Base-by-base conservation (phyloP, 192 early-diverging fungal genomes). In the Podila horticola region DNA sequence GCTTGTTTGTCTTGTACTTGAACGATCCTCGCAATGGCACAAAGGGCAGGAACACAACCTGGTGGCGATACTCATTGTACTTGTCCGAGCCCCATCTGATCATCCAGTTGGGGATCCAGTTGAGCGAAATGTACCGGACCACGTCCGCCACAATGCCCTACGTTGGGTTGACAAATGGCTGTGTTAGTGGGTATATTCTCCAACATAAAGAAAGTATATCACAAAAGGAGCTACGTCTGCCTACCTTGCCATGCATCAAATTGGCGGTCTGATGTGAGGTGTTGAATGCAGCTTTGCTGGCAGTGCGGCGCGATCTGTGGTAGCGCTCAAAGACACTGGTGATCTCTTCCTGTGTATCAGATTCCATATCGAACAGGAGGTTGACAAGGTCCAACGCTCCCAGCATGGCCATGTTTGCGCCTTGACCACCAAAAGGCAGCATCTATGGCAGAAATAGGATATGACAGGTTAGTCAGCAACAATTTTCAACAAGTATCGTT, bases 341-440 rank as follows among this genome's bases (percentile, higher is more conserved):
- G 15, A 71, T 50, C 5, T 71, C 60, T 15, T 48, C 31, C 26
- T 71, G 69, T 15, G 69, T 52, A n/a, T 62, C 49, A 9, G 59
- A 49, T n/a, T 49, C 4, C n/a, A 63, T 49, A 7, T 71, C 69
- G 11, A 50, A 62, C 8, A 71, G 19, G 4, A 71, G 20, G 61
- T 71, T 71, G 61, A 61, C 61, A 31, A 71, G 26, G 19, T 62
- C 31, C 11, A 66, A 51, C 2, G 11, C 63, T 3, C 20, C 45
- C 17, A 64, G 63, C 10, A 77, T 77, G 20, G 38, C 58, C 29
- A 61, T 62, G 58, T 77, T 77, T 12, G 74, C 74, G 26, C 69
- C 50, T n/a, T 66, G 28, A 38, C 22, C 29, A 12, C 17, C 7
- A 24, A 61, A 59, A 8, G 24, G 12, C 15, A 69, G 12, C 58